These are phyloP conservation scores for Suhomyces bolitotheri DNA, from an alignment of 1,139 yeast genomes.

Conservation along the genomic window DNA sequence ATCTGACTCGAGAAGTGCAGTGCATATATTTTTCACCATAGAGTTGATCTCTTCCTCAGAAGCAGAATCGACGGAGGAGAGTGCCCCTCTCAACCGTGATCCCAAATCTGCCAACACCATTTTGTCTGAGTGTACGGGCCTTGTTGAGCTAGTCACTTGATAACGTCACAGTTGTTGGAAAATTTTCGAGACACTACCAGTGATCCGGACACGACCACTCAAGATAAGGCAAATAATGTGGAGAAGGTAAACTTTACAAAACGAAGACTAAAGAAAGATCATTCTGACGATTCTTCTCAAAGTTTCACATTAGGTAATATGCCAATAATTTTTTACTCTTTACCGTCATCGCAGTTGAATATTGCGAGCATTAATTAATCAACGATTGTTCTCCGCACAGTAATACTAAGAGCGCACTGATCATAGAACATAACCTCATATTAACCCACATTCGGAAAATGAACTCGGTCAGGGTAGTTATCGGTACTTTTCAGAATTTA, in stretches of 20 bases:
- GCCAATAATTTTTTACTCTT: too few species aligned
- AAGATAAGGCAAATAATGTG: conserved; percentile 1
- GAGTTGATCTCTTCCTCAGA: conserved; percentile 42
- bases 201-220: not conserved
- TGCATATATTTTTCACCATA: conserved; percentile 84
- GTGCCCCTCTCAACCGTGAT: conserved; percentile 73
- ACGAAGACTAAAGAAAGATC: too few species aligned
- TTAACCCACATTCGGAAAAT: too few species aligned
- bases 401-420: too few species aligned
- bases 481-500: too few species aligned
- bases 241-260: not conserved
- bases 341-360: too few species aligned
- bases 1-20: conserved; percentile 88
- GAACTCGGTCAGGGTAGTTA: too few species aligned
- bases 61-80: conserved; percentile 54
- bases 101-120: conserved; percentile 98
- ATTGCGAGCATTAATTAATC: too few species aligned
- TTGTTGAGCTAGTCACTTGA: conserved; percentile 2
- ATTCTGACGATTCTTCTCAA: too few species aligned
- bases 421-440: too few species aligned
- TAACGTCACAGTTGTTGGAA: conserved; percentile 10
- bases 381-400: too few species aligned
- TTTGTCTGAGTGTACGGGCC: not conserved
- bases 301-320: too few species aligned
- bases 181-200: conserved; percentile 11